Evolutionary conservation across 1,284 basidiomycete species (phyloP), one percentile per base, ranked within the genome.

Genomic region (Trichosporon ovoides): DNA sequence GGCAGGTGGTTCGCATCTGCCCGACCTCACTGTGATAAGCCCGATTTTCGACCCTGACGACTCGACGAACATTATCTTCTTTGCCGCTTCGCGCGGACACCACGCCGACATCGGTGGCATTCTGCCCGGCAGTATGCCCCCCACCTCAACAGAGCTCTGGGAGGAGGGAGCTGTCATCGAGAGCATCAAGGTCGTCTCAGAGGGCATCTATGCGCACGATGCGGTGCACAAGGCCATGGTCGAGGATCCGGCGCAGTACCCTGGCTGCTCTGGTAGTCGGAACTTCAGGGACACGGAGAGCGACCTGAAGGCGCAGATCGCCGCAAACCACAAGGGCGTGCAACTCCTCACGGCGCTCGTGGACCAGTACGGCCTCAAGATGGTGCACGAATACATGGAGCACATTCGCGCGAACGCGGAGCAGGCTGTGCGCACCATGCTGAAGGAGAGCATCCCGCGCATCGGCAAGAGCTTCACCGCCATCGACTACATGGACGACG

Each of bases 271-370:
- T 13, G 89, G 89, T 1, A 90, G 88, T 69, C 80, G 90, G 65
- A 88, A 89, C 68, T 85, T 95, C 57, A 80, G 87, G 53, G 92
- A 96, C 70, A 93, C 95, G 2, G 91, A 94, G 79, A 91, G 88
- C 65, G 93, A 97, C 74, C 75, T 97, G 58, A 91, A 93, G 75
- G 93, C 93, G 84, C 93, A 96, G 87, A 89, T 98, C 60, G 91
- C 93, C 0, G 94, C 95, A 16, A 97, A 96, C 73, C 85, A 95
- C 76, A 97, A 96, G 79, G 94, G 92, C 14, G 85, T 89, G 24
- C 86, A 89, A 64, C 81, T 93, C 9, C 84, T 93, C 33, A 62
- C 65, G 4, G 55, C 71, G 84, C 87, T 97, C 64, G 87, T 95
- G 38, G 83, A 85, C 7, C 92, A 98, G 67, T 96, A 95, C 71